Percentiles rank a stretch among this genome's conserved stretches.
These are phyloP conservation scores for Bolboschoenoplectus hybrid DNA, from an alignment of 202 grass and related monocot species.

Conservation along the genomic window DNA sequence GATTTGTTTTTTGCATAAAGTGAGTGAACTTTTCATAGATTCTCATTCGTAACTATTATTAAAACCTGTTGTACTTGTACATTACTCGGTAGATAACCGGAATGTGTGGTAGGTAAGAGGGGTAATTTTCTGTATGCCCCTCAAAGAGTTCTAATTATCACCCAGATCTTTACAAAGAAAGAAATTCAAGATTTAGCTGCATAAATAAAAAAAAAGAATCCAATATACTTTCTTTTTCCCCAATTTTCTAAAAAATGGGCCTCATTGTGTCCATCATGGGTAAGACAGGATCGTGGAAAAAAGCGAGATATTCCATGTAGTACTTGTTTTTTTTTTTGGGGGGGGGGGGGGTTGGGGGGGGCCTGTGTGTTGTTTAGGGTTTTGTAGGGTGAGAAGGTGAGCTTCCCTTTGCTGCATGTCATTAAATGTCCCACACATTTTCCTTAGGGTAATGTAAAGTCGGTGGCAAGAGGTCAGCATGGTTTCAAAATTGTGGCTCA, in stretches of 20 bases:
- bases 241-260: slow-evolving; percentile 17
- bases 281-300: neutral
- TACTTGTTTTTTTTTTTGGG: too few relatives aligned
- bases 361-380: neutral
- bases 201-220: neutral
- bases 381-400: neutral
- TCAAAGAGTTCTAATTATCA: neutral
- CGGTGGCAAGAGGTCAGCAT: neutral
- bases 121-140: neutral
- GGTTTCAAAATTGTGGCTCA: slow-evolving; percentile 23
- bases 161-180: neutral
- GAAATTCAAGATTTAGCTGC: neutral
- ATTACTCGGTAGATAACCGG: neutral
- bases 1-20: slow-evolving; percentile 29
- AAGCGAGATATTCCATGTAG: neutral
- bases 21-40: slow-evolving; percentile 10
- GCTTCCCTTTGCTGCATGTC: neutral
- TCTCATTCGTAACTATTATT: slow-evolving; percentile 6
- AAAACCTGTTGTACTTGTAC: slow-evolving; percentile 13
- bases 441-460: slow-evolving; percentile 20
- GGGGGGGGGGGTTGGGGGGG: too few relatives aligned
- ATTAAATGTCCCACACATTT: neutral
- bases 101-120: neutral
- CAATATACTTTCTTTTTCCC: neutral
- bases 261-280: neutral